Base-by-base conservation (phyloP, 306 rosid species). In the Cucurbita argyrosperma region DNA sequence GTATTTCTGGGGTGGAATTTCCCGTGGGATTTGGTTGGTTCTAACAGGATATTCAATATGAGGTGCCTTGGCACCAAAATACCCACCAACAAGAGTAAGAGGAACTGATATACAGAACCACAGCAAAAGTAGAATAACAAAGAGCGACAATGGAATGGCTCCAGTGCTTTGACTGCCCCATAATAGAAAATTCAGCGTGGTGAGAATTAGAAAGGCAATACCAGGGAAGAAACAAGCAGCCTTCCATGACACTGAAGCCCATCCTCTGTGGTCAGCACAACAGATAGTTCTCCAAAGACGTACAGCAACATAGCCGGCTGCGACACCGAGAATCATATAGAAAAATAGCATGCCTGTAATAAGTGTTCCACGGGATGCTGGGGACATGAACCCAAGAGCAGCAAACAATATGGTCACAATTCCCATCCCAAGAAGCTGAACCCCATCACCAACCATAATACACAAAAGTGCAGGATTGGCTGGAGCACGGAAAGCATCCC, bases 151-250 rank as follows among this genome's bases (percentile, higher is more conserved):
- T 30, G 98, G 98, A 76, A 92, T 92, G 81, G 96, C 98, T 46
- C 98, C 98, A 4, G 98, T 92, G 84, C 98, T 92, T 78, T 87
- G 90, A 80, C 98, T 92, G 77, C 98, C 90, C 98, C 96, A 92
- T 72, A 90, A 76, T 13, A 92, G 93, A 87, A 92, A 92, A 83
- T 92, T 90, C 79, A 92, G 83, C 49, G 76, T 77, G 69, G 98
- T 89, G 49, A 93, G 96, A 79, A 90, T 93, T 30, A 86, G 64
- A 79, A 93, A 93, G 74, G 97, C 91, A 4, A 93, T 88, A 53
- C 98, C 96, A 4, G 98, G 97, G 87, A 93, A 93, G 96, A 93
- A 93, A 86, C 98, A 93, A 58, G 98, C 88, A 50, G 79, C 96
- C 74, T 82, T 86, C 96, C 91, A 90, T 13, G 96, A 86, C 42